Conservation (phyloP, 2,329 filamentous ascomycete species). For the Cadophora malorum region DNA sequence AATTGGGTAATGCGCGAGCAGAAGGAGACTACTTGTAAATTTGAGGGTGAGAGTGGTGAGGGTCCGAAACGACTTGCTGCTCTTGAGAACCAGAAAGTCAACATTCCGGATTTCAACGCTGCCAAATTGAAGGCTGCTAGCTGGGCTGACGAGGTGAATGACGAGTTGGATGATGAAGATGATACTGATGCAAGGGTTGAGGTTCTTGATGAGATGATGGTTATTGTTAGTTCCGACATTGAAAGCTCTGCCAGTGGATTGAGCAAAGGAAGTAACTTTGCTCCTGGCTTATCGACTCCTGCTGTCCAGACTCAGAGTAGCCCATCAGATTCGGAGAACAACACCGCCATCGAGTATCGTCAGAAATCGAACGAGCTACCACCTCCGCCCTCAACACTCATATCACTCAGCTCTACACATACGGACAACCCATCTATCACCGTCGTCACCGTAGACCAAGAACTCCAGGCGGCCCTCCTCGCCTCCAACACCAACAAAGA, state of each 20-base stretch:
- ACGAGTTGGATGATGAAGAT: constrained; percentile 18
- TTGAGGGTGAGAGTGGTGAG: not conserved
- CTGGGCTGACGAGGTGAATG: constrained; percentile 41
- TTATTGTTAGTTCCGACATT: not conserved
- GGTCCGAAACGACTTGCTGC: constrained; percentile 28
- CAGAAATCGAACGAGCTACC: not conserved
- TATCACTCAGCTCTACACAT: not conserved
- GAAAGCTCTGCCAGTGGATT: not conserved
- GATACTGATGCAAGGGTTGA: not conserved
- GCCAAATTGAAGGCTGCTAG: constrained; percentile 23
- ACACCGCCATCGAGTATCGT: not conserved
- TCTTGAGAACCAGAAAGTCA: constrained; percentile 30
- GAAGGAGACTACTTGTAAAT: not conserved
- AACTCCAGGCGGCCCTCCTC: not conserved
- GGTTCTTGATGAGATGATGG: not conserved
- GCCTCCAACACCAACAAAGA: constrained; percentile 3
- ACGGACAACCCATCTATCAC: not conserved
- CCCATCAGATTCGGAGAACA: not conserved
- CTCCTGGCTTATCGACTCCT: not conserved
- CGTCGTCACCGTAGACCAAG: not conserved
- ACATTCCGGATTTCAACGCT: constrained; percentile 33
- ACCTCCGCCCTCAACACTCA: not conserved
- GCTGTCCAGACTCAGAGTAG: not conserved
- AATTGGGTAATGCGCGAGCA: not conserved
- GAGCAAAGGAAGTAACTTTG: not conserved